phyloP scores from a whole-genome alignment of 2,329 filamentous ascomycete species.

The Dactylellina leptospora region DNA sequence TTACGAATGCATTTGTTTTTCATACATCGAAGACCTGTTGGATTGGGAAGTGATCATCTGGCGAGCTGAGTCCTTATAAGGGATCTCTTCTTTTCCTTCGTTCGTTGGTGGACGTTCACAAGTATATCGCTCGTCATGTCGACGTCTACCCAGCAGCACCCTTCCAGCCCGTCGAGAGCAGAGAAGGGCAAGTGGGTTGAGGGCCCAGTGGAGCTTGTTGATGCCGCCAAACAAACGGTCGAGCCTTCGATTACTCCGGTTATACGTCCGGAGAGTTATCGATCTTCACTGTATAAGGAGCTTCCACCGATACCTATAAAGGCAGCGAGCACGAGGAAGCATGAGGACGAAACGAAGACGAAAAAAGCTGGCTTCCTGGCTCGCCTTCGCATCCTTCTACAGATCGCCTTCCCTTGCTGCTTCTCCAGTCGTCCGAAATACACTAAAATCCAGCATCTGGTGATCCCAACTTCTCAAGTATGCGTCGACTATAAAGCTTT shows the following conservation, averaged over 20 bases:
- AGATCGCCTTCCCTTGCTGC: constrained; percentile 16
- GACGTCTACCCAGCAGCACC: background rate
- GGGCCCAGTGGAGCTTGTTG: background rate
- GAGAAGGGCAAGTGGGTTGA: constrained; percentile 28
- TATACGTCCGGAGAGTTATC: no score
- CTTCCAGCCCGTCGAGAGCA: constrained; percentile 8
- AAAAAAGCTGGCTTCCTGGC: background rate
- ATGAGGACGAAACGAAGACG: no score
- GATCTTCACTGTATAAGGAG: no score
- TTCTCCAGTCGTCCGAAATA: constrained; percentile 32
- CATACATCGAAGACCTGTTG: background rate
- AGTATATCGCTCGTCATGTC: constrained; percentile 21
- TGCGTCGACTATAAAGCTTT: constrained; percentile 23
- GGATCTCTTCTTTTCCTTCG: background rate
- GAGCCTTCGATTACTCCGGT: no score
- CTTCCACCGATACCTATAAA: no score
- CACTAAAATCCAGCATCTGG: constrained; percentile 42
- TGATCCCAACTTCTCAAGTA: constrained; percentile 39
- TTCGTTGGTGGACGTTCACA: background rate
- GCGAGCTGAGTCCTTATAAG: background rate
- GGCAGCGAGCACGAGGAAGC: no score
- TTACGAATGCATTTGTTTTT: constrained; percentile 4
- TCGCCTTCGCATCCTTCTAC: background rate
- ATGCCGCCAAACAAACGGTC: background rate
- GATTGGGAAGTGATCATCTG: constrained; percentile 4